A percentile compares a stretch with the other conserved stretches of the same genome.
Conservation (phyloP, 768 basidiomycete species). For the Boletus rex-veris region DNA sequence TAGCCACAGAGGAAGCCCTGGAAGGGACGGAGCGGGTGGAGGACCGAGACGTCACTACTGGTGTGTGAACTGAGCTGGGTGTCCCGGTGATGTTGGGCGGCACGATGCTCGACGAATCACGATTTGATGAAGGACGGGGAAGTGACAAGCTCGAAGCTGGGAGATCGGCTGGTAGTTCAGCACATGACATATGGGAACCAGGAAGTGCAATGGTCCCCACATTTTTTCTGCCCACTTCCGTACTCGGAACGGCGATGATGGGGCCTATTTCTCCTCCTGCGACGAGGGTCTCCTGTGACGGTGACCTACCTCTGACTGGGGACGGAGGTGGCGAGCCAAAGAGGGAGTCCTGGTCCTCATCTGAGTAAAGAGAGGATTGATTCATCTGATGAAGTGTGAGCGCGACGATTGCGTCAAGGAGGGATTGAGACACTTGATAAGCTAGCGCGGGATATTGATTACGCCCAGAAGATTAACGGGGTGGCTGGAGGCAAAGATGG, state of each 20-base stretch:
- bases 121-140: conserved; percentile 9
- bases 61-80: background rate
- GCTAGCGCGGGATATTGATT: background rate
- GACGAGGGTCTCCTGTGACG: conserved; percentile 44
- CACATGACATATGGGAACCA: conserved; percentile 81
- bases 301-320: conserved; percentile 73
- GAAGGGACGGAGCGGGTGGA: conserved; percentile 10
- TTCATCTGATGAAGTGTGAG: conserved; percentile 24
- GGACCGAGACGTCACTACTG: conserved; percentile 11
- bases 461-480: background rate
- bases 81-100: conserved; percentile 24
- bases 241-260: conserved; percentile 26
- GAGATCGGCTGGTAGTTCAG: conserved; percentile 82
- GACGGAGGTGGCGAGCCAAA: conserved; percentile 79
- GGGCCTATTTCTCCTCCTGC: conserved; percentile 15
- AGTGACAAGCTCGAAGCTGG: conserved; percentile 57
- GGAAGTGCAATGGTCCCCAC: conserved; percentile 98
- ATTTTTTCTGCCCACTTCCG: conserved; percentile 40
- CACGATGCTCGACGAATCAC: conserved; percentile 36
- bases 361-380: conserved; percentile 1
- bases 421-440: conserved; percentile 18
- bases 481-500: background rate
- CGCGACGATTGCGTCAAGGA: conserved; percentile 2
- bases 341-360: conserved; percentile 63
- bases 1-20: conserved; percentile 8